Base-by-base conservation (phyloP, 768 basidiomycete species). In the Sarcomyxa edulis region DNA sequence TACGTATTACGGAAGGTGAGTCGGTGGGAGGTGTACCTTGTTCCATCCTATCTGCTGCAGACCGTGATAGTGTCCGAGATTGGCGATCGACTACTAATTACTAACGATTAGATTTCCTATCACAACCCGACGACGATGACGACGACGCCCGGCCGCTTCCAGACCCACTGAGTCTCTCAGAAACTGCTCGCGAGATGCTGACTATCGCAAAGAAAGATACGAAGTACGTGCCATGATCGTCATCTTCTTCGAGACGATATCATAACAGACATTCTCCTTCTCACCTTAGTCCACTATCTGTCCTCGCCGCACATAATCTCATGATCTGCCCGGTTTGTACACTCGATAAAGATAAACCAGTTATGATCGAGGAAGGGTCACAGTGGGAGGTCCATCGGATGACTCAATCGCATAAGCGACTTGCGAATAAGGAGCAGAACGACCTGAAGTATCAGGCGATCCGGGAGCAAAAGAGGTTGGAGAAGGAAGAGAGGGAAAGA, bases 301-400 rank as follows among this genome's bases (percentile, higher is more conserved):
- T 76, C 12, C 59, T 89, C 4, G 54, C 61, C 31, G 75, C 76
- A 1, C 72, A 78, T 35, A 73, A 65, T 39, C 81, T 79, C 47
- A 52, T 71, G 5, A 59, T 76, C 4, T 92, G 88, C 54, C 50
- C 68, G 2, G 54, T 69, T 7, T 92, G 88, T 49, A 88, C 87
- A 7, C 39, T 53, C 3, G 63, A 85, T 39, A 49, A 65, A 2
- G 57, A 68, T 15, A 65, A 68, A 18, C 88, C 88, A 10, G 72
- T 85, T 66, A 74, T 91, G 59, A 72, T 86, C 10, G 71, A 74
- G 44, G 67, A 70, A 51, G 68, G 65, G 9, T 37, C 47, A 20
- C 63, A 69, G 45, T 83, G 84, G 78, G 62, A 68, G 2, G 58
- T 56, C 1, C 88, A 91, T 53, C 55, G 64, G 23, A 60, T 59